Base-by-base conservation (phyloP, 164 flowering plant species). In the Annona cherimola region DNA sequence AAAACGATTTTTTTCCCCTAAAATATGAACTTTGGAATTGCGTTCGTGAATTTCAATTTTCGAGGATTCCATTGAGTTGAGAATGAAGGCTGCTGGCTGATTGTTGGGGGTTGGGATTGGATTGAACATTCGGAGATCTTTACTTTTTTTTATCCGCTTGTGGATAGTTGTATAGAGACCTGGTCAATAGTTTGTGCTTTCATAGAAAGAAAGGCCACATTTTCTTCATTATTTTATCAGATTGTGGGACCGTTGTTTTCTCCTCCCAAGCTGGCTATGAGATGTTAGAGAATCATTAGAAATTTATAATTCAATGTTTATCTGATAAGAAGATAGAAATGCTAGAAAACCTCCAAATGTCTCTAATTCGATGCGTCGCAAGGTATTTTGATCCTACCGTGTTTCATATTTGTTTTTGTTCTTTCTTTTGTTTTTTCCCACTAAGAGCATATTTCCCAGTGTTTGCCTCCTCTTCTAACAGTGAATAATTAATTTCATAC, bases 401-500 rank as follows among this genome's bases (percentile, higher is more conserved):
- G 39, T n/a, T 61, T n/a, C 6, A 1, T 4, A 61, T 3, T 61
- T 61, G 8, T 61, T n/a, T 61, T 61, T 20, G 6, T 20, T n/a
- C 18, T n/a, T 5, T 16, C 11, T 20, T 61, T 16, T n/a, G 3
- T 20, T n/a, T 20, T 54, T 54, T 54, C 59, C 59, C 7, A 54
- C 14, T 35, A 41, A 3, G 2, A 42, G 19, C 3, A 40, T 14
- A 1, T n/a, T 16, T 11, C 41, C 14, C 9, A 50, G 57, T 50
- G 14, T 6, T 57, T 4, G 20, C 11, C 59, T 67, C 14, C 50
- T 67, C 42, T 71, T 26, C 8, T 69, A 46, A 55, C 55, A n/a
- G 8, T 35, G 12, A 11, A n/a, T 62, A 50, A 39, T 59, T 50
- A 16, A 50, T 50, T 69, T 71, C 63, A 19, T 57, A 71, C 94